Evolutionary conservation across 1,284 basidiomycete genomes (phyloP), one percentile per base, ranked within the genome.

Genomic region (Puccinia brachypodii): DNA sequence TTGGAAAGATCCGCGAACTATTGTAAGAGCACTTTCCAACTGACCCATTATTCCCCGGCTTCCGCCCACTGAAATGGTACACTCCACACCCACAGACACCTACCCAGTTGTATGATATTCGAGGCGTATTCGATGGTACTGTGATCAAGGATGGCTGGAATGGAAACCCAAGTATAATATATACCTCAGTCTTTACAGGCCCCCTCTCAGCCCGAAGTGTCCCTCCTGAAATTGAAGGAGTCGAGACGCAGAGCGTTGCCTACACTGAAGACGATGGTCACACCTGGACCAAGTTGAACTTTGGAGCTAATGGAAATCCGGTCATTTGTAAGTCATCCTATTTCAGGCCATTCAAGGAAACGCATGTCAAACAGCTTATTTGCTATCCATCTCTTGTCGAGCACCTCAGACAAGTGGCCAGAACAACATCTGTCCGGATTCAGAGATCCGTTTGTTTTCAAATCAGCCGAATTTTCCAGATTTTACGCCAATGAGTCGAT

Each of bases 401-500:
- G n/a, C 38, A 47, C 4, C 7, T 31, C 60, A 81, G 79, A 73
- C 47, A 62, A 40, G 19, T 81, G 79, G 79, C 79, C 79, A 66
- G 79, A 62, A 31, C n/a, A 44, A 40, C 68, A 81, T 66, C 31
- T 80, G 69, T 73, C 84, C 7, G 84, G 84, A 25, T 85, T 84
- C 76, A 80, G 84, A 9, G 84, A 85, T 33, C 84, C 84, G 7
- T 85, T 83, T 72, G 71, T 84, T n/a, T 85, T 85, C 76, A 47
- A 81, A 11, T 84, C 83, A 14, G 74, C 66, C 75, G 44, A 75
- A 83, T 82, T 83, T 82, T 60, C 68, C 28, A 25, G 1, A 16
- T 79, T 77, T 74, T 76, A 82, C 72, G 77, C 66, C 73, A 69
- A 77, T 53, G 22, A 33, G 13, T 81, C 79, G n/a, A 60, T 80